Evolutionary conservation across 148 eudicot species (phyloP), one percentile per base, ranked within the genome.

Genomic region (Mesembryanthemum crystallinum): DNA sequence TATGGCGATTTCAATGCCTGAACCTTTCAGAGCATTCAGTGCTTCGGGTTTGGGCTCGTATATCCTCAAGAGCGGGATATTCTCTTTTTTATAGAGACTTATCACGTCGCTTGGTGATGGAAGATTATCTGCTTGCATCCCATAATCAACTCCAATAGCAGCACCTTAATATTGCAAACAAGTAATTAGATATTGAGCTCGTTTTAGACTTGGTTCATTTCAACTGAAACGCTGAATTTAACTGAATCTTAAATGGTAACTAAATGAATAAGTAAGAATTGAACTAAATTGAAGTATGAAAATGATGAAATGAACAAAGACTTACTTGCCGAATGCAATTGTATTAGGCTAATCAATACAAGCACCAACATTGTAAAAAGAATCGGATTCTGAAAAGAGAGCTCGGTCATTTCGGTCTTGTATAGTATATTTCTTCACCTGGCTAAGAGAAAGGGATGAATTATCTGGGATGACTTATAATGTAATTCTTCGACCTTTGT

Each of bases 121-220:
- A 27, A 81, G 74, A 69, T 77, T 72, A 62, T 73, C 61, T 68
- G 65, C 80, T 45, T 8, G 0, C 54, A 73, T 24, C 6, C 84
- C 84, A 20, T 42, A 81, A 43, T 76, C 49, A 1, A 68, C 80
- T 42, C 83, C 83, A 57, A 81, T 60, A 15, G 23, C 25, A 24
- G 79, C 83, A 64, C 76, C 83, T 80, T 49, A 62, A 3, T n/a
- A 35, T 6, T 2, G 6, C 3, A 35, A 2, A 21, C n/a, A 21
- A 23, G 3, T 52, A 9, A 9, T 47, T 9, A 1, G 18, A 17
- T 17, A 3, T 52, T 52, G 57, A 52, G 15, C 51, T 4, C 15
- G 12, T 45, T 45, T 14, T 8, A 45, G 15, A 1, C 6, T 2
- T 6, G 39, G 39, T 35, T 2, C 39, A 2, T 35, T 35, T 35